Conservation (phyloP, 768 basidiomycete species). For the Nidula microcarpa region DNA sequence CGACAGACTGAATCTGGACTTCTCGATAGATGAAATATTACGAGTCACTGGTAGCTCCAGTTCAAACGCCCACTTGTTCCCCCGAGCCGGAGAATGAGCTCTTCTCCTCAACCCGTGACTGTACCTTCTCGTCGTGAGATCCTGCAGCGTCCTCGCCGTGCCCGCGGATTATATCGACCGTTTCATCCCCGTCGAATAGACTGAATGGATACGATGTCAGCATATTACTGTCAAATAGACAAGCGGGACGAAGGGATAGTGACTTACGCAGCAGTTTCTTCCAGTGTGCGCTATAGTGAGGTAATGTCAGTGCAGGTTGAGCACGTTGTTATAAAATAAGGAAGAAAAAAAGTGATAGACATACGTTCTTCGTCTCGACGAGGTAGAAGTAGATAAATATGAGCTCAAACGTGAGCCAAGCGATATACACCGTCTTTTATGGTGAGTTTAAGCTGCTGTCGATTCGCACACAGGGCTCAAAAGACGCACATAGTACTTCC, state of each 20-base stretch:
- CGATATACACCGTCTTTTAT: background rate
- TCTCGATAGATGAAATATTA: no score
- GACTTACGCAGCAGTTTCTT: conserved; percentile 1
- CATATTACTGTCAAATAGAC: background rate
- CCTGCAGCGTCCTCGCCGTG: no score
- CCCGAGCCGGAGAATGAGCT: no score
- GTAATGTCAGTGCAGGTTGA: background rate
- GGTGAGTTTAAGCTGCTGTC: no score
- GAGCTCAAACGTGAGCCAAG: background rate
- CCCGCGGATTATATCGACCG: background rate
- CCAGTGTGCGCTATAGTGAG: background rate
- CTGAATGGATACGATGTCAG: background rate
- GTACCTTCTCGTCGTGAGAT: no score
- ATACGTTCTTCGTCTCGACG: conserved; percentile 1
- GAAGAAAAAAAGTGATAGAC: background rate
- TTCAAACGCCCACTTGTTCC: no score
- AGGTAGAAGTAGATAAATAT: background rate
- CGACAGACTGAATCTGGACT: no score
- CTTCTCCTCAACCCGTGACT: no score
- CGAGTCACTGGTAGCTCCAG: no score
- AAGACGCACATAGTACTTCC: conserved; percentile 1
- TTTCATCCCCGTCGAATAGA: background rate
- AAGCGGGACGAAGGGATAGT: no score
- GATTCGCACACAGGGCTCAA: no score
- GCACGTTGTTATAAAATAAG: background rate